Base-by-base conservation (phyloP, 2,329 filamentous ascomycete species). In the Calonectria fujianensis region DNA sequence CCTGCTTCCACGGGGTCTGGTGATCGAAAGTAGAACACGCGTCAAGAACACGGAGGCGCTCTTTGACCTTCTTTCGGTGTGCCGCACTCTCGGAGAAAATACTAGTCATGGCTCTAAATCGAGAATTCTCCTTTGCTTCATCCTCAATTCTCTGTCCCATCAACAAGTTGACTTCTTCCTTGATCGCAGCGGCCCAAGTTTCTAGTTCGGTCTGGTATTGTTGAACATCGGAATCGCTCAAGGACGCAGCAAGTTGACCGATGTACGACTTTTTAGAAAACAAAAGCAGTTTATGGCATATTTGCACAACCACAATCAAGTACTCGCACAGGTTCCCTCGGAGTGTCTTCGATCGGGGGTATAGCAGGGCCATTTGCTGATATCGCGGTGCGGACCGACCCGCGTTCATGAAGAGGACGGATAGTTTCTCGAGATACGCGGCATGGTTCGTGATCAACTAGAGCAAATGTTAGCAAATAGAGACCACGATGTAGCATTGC, bases 1-100 rank as follows among this genome's bases (percentile, higher is more conserved):
- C 82, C 45, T 86, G 82, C 72, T 87, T 88, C 86, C 87, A 88
- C 0, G 82, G 75, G 1, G 78, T 84, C 59, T 84, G 78, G 66
- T 87, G 80, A 57, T 88, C 82, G 59, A 87, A 87, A 1, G 68
- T 83, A 0, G 87, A 89, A 69, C 84, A 88, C 6, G 82, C 73
- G 29, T 87, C 80, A 2, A 89, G 82, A 1, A 86, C 59, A 8
- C 78, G 80, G 35, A 82, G 27, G 4, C 57, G 70, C 1, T 16
- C 16, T 29, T 80, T 82, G 3, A 57, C 50, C 35, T 50, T 78
- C 11, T 54, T 48, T 8, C 52, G 70, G 5, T 70, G 66, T 13
- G 50, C 48, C 1, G 59, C 39, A 0, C 59, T 48, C 0, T 77
- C 45, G 1, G 69, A 57, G 3, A 68, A 31, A 18, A 45, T 69